Evolutionary conservation across 345 rosid species (phyloP), one percentile per base, ranked within the genome.

Genomic region (Sonneratia caseolaris): DNA sequence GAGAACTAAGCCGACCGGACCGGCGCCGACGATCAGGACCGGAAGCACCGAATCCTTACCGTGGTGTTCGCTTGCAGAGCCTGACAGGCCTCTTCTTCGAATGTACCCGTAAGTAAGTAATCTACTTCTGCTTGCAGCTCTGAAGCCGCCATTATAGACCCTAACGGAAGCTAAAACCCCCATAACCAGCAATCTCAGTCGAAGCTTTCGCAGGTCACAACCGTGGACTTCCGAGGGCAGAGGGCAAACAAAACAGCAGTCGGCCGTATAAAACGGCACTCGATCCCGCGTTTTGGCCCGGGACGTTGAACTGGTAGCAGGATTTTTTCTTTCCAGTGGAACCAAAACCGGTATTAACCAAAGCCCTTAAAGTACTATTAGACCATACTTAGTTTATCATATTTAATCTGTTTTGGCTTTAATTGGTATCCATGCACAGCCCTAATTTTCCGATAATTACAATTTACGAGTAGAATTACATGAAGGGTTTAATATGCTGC

Each of bases 1-100:
- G 72, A 94, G 97, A 70, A 84, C 88, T 62, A 91, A 92, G 7
- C 98, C 98, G 16, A 94, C 97, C 0, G 98, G 98, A 72, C 97
- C 98, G 18, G 96, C 98, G 22, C 98, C 98, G 59, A 91, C 97
- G 59, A 94, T 87, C 75, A 94, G 76, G 70, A 91, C 97, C 35
- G 97, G 98, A 77, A 91, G 87, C 59, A 77, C 74, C 56, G 81
- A 65, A 76, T 81, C 82, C 64, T 80, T 77, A 37, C 51, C 62
- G 48, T 36, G 11, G 27, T 3, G 37, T 48, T 21, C 32, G 40
- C 49, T 56, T 14, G 0, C 49, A 55, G 65, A 49, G 38, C 13
- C 64, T 40, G 71, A 73, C 2, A 80, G 68, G 36, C 61, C 73
- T 75, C 90, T 83, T 62, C 73, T 66, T 68, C 82, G 86, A 66